phyloP scores from a whole-genome alignment of 306 rosid species.

The Hylodesmum podocarpum region DNA sequence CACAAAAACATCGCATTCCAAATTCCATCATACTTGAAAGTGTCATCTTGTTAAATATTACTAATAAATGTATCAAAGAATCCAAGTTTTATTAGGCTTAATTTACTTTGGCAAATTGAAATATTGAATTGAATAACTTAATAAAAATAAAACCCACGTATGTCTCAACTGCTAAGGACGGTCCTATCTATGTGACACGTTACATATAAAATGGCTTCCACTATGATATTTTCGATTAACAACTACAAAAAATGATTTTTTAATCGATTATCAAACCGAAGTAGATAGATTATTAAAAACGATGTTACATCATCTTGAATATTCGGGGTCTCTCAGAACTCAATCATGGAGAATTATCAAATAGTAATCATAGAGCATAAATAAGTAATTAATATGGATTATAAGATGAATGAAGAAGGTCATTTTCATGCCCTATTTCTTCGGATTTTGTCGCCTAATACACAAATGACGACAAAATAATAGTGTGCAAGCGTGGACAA shows the following conservation, averaged over 20 bases:
- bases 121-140: not conserved
- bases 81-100: not conserved
- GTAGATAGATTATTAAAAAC: not conserved
- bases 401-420: not conserved
- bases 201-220: not conserved
- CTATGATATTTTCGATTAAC: not conserved
- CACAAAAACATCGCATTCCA: no score
- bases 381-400: not conserved
- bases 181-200: not conserved
- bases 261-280: not conserved
- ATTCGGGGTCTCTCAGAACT: not conserved
- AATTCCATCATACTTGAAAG: no score
- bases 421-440: not conserved
- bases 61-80: no score
- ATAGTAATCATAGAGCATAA: not conserved
- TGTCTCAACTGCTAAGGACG: not conserved
- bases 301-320: conserved; percentile 16
- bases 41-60: no score
- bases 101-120: not conserved
- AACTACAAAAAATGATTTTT: not conserved
- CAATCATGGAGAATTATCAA: conserved; percentile 8
- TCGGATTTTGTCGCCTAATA: not conserved
- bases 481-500: not conserved
- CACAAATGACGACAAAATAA: not conserved
- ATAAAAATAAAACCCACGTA: not conserved